phyloP scores from a whole-genome alignment of 495 filamentous ascomycete genomes.

The Schizothecium vesticola region DNA sequence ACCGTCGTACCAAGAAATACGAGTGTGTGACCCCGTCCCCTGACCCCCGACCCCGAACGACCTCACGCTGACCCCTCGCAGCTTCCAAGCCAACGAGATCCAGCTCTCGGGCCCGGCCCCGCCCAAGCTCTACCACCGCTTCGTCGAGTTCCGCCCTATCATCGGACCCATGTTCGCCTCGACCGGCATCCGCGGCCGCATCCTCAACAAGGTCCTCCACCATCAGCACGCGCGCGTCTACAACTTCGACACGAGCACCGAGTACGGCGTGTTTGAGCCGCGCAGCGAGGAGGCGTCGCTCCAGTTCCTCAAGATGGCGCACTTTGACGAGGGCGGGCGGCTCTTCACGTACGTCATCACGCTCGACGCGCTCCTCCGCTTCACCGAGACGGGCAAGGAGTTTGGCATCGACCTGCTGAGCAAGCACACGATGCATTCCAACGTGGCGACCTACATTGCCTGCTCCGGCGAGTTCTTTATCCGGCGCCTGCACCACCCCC shows the following conservation, averaged over 20 bases:
- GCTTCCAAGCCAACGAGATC: constrained; percentile 91
- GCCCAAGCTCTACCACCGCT: constrained; percentile 73
- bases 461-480: constrained; percentile 93
- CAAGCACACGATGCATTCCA: constrained; percentile 94
- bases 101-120: constrained; percentile 83
- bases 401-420: constrained; percentile 87
- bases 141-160: constrained; percentile 87
- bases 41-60: not conserved
- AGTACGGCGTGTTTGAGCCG: constrained; percentile 52
- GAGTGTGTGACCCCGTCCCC: constrained; percentile 48
- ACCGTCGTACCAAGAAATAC: constrained; percentile 59
- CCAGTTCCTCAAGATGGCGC: constrained; percentile 79
- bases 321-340: constrained; percentile 76
- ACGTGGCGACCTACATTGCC: constrained; percentile 83
- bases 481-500: constrained; percentile 46
- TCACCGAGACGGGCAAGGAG: constrained; percentile 91
- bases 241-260: constrained; percentile 71
- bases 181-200: constrained; percentile 65
- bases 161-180: constrained; percentile 83
- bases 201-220: constrained; percentile 79
- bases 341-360: constrained; percentile 92
- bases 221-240: constrained; percentile 87
- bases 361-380: constrained; percentile 76
- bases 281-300: constrained; percentile 58
- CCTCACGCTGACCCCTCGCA: constrained; percentile 25